A percentile compares a stretch with the other conserved stretches of the same genome.
Evolutionary conservation across 192 early-diverging fungal species (phyloP).

Genomic region (Coemansia aciculifera): DNA sequence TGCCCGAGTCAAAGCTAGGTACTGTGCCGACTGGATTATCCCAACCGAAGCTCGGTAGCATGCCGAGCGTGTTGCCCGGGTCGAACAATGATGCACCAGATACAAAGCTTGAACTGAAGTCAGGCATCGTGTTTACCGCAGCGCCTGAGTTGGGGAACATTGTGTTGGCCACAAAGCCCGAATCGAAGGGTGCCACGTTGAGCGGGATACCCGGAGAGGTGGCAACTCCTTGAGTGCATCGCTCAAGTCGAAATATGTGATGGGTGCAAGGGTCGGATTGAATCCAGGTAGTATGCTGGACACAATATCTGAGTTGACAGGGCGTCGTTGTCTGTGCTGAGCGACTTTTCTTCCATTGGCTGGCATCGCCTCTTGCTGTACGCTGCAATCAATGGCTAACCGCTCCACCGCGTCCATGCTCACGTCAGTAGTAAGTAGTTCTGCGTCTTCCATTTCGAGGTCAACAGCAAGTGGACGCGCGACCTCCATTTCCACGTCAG

Average conservation of each 20-base stretch:
- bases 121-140: no score
- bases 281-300: not conserved
- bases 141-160: not conserved
- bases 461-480: not conserved
- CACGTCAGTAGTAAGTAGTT: not conserved
- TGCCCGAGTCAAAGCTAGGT: no score
- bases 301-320: not conserved
- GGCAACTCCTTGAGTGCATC: not conserved
- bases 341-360: not conserved
- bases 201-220: not conserved
- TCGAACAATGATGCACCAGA: no score
- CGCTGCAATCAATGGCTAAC: no score
- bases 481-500: not conserved
- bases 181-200: not conserved
- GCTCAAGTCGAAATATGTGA: not conserved
- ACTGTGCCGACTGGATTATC: no score
- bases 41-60: no score
- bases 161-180: not conserved
- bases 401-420: not conserved
- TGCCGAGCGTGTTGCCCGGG: no score
- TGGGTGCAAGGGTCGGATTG: not conserved
- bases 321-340: not conserved
- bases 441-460: not conserved
- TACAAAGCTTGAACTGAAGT: no score
- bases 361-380: not conserved